These are phyloP conservation scores for Carex scoparia DNA, from an alignment of 176 grass and related monocot species.

Conservation along the genomic window DNA sequence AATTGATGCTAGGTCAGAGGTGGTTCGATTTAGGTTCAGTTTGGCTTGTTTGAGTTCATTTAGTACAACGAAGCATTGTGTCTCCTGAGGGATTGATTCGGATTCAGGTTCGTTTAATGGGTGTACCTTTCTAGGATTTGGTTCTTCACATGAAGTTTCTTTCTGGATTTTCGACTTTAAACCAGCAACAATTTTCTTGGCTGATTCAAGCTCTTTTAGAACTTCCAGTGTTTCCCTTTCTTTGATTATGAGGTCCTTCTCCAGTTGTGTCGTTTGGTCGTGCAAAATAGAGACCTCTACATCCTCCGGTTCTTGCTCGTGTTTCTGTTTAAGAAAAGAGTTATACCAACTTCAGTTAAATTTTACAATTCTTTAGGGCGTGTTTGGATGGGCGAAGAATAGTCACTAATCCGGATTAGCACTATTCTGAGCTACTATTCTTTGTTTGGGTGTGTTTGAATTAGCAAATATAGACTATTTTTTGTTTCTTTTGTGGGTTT, in stretches of 20 bases:
- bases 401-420: too few relatives aligned
- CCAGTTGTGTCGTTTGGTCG: slow-evolving; percentile 55
- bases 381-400: too few relatives aligned
- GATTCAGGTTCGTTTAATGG: slow-evolving; percentile 3
- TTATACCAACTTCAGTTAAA: not conserved
- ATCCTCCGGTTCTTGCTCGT: slow-evolving; percentile 22
- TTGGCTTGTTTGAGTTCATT: slow-evolving; percentile 54
- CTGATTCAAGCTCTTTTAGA: slow-evolving; percentile 69
- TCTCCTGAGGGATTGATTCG: not conserved
- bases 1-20: slow-evolving; percentile 47
- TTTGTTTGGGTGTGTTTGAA: too few relatives aligned
- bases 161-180: slow-evolving; percentile 70
- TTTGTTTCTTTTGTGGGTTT: not conserved
- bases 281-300: slow-evolving; percentile 19
- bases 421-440: too few relatives aligned
- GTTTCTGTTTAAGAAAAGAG: slow-evolving; percentile 34
- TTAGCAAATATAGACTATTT: too few relatives aligned
- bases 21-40: slow-evolving; percentile 43
- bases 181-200: slow-evolving; percentile 62
- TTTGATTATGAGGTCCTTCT: slow-evolving; percentile 68
- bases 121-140: slow-evolving; percentile 21
- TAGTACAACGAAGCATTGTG: slow-evolving; percentile 21
- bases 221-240: slow-evolving; percentile 78
- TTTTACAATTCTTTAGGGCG: not conserved
- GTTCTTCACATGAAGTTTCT: slow-evolving; percentile 38